Conservation (phyloP, 2,329 filamentous ascomycete species). For the Diaporthe sp. region DNA sequence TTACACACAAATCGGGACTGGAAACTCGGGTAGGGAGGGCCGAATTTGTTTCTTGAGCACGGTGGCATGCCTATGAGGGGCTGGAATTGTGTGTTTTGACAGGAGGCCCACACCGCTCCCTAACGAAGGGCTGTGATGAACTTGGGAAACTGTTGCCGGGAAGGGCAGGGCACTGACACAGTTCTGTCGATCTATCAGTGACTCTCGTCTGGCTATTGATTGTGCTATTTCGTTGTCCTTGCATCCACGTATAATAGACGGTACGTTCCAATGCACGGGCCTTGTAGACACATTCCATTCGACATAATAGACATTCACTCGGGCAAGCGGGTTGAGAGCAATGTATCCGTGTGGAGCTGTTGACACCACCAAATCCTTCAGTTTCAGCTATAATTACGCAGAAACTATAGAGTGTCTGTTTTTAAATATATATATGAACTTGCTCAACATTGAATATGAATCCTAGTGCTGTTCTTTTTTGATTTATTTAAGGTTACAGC, state of each 20-base stretch:
- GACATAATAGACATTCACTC: not conserved
- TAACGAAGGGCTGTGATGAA: not conserved
- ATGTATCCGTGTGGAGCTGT: not conserved
- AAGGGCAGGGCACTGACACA: not conserved
- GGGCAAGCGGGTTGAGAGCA: not conserved
- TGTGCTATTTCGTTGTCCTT: not conserved
- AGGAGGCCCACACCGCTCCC: not conserved
- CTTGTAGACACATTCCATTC: not conserved
- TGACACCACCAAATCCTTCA: not conserved
- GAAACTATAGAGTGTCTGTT: not conserved
- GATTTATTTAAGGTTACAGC: not conserved
- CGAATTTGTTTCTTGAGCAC: not conserved
- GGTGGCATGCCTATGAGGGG: not conserved
- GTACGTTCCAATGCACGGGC: not conserved
- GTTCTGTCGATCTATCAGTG: constrained; percentile 2
- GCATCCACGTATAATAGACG: not conserved
- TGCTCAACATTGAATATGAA: not conserved
- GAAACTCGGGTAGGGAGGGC: not conserved
- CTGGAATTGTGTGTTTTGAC: not conserved
- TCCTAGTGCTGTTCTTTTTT: not conserved
- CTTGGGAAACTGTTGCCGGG: constrained; percentile 2
- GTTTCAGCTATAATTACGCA: not conserved
- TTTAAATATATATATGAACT: not conserved
- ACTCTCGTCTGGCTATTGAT: not conserved
- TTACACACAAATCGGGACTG: not conserved